These are phyloP conservation scores for Orychophragmus violaceus DNA, from an alignment of 345 rosid species.

Conservation along the genomic window DNA sequence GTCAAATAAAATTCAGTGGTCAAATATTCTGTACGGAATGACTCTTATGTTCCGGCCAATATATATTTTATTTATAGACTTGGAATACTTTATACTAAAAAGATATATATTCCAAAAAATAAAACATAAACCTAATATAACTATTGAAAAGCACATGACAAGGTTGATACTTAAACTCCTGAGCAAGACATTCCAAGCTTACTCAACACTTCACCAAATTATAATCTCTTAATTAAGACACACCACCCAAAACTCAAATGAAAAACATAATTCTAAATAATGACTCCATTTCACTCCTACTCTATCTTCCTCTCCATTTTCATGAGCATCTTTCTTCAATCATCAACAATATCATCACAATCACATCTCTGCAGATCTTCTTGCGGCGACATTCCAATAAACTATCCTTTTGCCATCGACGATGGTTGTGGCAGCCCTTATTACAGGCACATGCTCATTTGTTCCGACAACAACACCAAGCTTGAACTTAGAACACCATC, in stretches of 20 bases:
- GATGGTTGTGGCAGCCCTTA: slow-evolving; percentile 91
- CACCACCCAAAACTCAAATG: neutral
- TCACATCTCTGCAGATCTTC: slow-evolving; percentile 52
- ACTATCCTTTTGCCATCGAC: slow-evolving; percentile 70
- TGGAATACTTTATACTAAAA: neutral
- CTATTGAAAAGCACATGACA: neutral
- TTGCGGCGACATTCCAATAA: slow-evolving; percentile 68
- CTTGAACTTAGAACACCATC: slow-evolving; percentile 85
- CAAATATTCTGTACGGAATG: too few species aligned
- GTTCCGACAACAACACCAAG: slow-evolving; percentile 46
- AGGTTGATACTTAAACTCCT: slow-evolving; percentile 30
- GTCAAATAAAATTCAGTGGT: too few species aligned
- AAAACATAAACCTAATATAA: neutral
- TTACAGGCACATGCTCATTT: slow-evolving; percentile 70
- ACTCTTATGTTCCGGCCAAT: too few species aligned
- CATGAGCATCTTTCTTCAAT: slow-evolving; percentile 4
- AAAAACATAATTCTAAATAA: neutral
- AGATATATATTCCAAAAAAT: neutral
- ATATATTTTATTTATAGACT: too few species aligned
- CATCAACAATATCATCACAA: slow-evolving; percentile 31
- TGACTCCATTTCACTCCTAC: slow-evolving; percentile 28
- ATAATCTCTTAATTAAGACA: neutral
- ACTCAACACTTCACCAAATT: slow-evolving; percentile 27
- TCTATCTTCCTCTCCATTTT: slow-evolving; percentile 6
- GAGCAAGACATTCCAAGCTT: slow-evolving; percentile 31